Conservation (phyloP, 73 alveolate genomes). For the Durusdinium trenchii region DNA sequence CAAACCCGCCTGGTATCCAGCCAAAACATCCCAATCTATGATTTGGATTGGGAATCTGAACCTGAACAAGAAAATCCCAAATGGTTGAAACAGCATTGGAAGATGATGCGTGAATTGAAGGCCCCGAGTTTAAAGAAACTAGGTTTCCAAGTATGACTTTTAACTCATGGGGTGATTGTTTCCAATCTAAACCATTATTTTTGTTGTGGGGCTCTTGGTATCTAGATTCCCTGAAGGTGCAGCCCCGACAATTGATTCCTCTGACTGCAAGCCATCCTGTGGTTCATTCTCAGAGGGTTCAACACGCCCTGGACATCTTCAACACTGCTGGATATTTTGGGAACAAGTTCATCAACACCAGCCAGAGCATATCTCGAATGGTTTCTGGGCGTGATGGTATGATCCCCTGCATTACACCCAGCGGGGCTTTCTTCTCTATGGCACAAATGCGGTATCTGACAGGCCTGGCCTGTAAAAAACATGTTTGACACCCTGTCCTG, state of each 20-base stretch:
- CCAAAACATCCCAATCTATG: not conserved
- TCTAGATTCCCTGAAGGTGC: not conserved
- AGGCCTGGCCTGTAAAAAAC: not conserved
- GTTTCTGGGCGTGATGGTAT: not conserved
- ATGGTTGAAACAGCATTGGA: not conserved
- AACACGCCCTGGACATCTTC: not conserved
- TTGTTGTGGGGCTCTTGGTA: not conserved
- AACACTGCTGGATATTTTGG: not conserved
- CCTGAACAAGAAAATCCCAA: not conserved
- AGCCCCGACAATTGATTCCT: not conserved
- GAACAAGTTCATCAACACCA: not conserved
- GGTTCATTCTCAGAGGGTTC: not conserved
- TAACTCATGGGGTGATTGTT: not conserved
- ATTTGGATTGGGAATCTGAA: not conserved
- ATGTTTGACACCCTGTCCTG: not conserved
- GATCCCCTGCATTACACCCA: conserved; percentile 1
- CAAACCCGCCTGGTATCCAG: not conserved
- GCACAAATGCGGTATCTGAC: not conserved
- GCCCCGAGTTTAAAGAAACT: not conserved
- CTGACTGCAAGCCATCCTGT: not conserved
- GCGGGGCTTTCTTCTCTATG: not conserved
- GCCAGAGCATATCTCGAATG: not conserved
- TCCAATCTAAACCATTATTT: not conserved
- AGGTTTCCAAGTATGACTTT: not conserved
- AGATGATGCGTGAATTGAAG: not conserved